Evolutionary conservation across 2,329 filamentous ascomycete genomes (phyloP).

Genomic region (Elsinoe perseae): DNA sequence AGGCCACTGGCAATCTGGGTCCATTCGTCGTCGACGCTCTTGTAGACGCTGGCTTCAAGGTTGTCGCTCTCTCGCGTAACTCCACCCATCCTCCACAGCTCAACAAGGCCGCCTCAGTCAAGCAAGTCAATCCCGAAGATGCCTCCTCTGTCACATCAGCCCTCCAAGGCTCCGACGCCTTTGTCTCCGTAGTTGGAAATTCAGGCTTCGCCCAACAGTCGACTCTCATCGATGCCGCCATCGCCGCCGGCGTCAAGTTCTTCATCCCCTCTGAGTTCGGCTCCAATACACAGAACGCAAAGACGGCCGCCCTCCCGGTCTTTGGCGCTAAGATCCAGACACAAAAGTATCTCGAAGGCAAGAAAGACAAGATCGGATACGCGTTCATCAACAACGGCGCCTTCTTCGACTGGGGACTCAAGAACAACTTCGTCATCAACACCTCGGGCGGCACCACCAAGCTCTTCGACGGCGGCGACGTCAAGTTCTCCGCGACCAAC

Average conservation of each 20-base stretch:
- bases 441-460: constrained; percentile 21
- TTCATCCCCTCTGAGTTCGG: constrained; percentile 40
- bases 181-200: constrained; percentile 32
- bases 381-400: constrained; percentile 30
- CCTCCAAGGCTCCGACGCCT: constrained; percentile 32
- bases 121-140: constrained; percentile 28
- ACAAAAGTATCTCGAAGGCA: constrained; percentile 30
- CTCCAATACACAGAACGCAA: constrained; percentile 29
- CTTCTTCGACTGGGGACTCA: constrained; percentile 34
- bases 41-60: constrained; percentile 30
- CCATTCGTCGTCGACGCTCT: constrained; percentile 36
- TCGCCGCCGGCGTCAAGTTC: constrained; percentile 33
- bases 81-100: constrained; percentile 20
- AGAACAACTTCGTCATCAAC: constrained; percentile 28
- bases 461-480: constrained; percentile 32
- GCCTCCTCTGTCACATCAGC: constrained; percentile 27
- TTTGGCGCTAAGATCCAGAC: constrained; percentile 32
- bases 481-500: constrained; percentile 27
- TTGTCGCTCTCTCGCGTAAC: constrained; percentile 30
- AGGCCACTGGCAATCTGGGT: constrained; percentile 36
- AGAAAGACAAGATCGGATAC: constrained; percentile 27
- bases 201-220: constrained; percentile 26
- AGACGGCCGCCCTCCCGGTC: constrained; percentile 29
- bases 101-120: constrained; percentile 25
- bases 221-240: constrained; percentile 33